These are phyloP conservation scores for Peniophora sp. DNA, from an alignment of 1,284 basidiomycete species.

Conservation along the genomic window DNA sequence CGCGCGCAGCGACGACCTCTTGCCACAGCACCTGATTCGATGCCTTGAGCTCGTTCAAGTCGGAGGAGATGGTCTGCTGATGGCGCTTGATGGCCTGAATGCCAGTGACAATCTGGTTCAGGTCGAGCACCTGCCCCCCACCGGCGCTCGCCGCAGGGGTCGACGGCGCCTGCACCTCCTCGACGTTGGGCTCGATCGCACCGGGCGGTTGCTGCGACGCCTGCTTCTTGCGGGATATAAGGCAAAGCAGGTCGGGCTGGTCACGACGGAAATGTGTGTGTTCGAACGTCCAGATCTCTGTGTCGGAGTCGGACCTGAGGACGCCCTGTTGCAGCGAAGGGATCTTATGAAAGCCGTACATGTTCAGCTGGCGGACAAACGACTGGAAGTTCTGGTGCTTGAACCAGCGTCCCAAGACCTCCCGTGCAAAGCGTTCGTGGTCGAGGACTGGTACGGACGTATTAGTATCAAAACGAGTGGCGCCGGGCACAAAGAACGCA, in stretches of 20 bases:
- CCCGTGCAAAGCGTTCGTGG: slow-evolving; percentile 86
- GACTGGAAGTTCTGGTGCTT: slow-evolving; percentile 94
- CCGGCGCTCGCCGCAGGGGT: slow-evolving; percentile 8
- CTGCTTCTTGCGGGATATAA: slow-evolving; percentile 78
- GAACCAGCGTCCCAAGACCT: slow-evolving; percentile 91
- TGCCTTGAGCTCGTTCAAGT: slow-evolving; percentile 82
- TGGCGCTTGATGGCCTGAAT: slow-evolving; percentile 88
- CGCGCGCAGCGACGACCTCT: slow-evolving; percentile 76
- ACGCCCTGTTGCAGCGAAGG: slow-evolving; percentile 95
- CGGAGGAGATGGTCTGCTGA: slow-evolving; percentile 83
- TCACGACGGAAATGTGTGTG: slow-evolving; percentile 87
- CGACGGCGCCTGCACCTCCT: slow-evolving; percentile 16
- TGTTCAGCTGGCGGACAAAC: slow-evolving; percentile 95
- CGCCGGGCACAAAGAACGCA: slow-evolving; percentile 25
- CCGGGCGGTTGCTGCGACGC: slow-evolving; percentile 19
- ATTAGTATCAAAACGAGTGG: no score
- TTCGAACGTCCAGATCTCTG: slow-evolving; percentile 91
- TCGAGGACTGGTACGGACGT: slow-evolving; percentile 64
- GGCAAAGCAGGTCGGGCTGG: slow-evolving; percentile 85
- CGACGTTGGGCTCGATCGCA: slow-evolving; percentile 18
- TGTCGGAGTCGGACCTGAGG: slow-evolving; percentile 73
- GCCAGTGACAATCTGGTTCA: slow-evolving; percentile 72
- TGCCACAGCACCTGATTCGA: slow-evolving; percentile 91
- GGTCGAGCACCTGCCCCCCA: slow-evolving; percentile 56
- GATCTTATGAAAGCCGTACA: slow-evolving; percentile 96